Base-by-base conservation (phyloP, 1,284 basidiomycete genomes). In the Ustilago lituana region DNA sequence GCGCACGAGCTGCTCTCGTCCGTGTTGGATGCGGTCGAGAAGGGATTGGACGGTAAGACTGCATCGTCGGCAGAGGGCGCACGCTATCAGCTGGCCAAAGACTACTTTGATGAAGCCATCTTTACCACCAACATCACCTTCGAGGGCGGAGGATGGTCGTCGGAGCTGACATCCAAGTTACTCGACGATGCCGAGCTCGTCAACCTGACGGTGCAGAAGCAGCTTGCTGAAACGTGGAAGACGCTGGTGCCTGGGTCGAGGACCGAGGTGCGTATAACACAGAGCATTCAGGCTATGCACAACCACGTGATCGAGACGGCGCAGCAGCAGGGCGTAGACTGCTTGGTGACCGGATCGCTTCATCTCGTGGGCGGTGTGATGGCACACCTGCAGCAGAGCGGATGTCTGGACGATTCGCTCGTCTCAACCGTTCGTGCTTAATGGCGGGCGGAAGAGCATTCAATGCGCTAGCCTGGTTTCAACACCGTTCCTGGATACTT, bases 71-170 rank as follows among this genome's bases (percentile, higher is more conserved):
- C n/a, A 1, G 47, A 24, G 5, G 33, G 35, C 14, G 41, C 51
- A 19, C 20, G 38, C 12, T 62, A 55, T 15, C 9, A 23, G 11
- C 14, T 58, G 4, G 63, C 69, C 6, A 39, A 76, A 82, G 2
- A 80, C 79, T 29, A 89, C 92, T 76, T 98, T 78, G 87, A 92
- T 78, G 86, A 88, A 44, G 91, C 93, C 62, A 87, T 97, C 54
- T 98, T 99, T 83, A 98, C 94, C 83, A 90, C 94, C 23, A 99
- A 98, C 82, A 90, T 94, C 38, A 98, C 96, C 0, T 98, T 94
- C 78, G 86, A 88, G 1, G 88, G 91, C 73, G 95, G 96, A 1
- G 86, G 86, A 33, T 97, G 89, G 82, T 96, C 95, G 84, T 90
- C 92, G 5, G 75, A 81, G 33, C 47, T 81, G 11, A 67, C 64